Conservation (phyloP, 345 rosid genomes). For the Triadica sebifera region DNA sequence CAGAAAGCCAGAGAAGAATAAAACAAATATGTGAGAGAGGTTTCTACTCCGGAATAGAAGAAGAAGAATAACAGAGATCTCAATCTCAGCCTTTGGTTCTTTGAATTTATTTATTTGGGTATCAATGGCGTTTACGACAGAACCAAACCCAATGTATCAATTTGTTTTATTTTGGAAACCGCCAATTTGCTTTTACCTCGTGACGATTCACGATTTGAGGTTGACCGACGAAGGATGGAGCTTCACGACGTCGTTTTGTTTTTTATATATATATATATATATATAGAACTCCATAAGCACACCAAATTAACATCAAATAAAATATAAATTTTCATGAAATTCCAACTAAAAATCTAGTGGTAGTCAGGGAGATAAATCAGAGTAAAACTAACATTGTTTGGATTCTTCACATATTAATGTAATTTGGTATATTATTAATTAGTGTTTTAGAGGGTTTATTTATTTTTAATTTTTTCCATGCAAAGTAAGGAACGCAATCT, state of each 20-base stretch:
- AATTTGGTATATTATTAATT: too few relatives aligned
- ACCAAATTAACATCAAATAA: too few relatives aligned
- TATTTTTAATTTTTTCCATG: too few relatives aligned
- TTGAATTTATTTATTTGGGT: neutral
- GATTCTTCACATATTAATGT: too few relatives aligned
- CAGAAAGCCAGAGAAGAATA: neutral
- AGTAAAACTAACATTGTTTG: too few relatives aligned
- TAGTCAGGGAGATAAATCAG: too few relatives aligned
- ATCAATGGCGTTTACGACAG: neutral
- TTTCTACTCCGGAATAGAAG: neutral
- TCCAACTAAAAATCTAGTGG: too few relatives aligned
- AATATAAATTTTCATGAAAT: too few relatives aligned
- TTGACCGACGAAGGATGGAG: neutral
- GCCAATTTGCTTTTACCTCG: conserved; percentile 10
- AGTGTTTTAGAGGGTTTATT: too few relatives aligned
- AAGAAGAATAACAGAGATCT: conserved; percentile 4
- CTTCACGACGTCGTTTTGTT: conserved; percentile 3
- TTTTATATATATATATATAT: too few relatives aligned
- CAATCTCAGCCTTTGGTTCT: neutral
- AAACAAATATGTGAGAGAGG: neutral
- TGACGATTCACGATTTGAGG: neutral
- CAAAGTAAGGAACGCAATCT: too few relatives aligned
- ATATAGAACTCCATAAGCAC: too few relatives aligned
- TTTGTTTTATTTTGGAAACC: neutral
- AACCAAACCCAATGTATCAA: neutral